A percentile compares a stretch with the other conserved stretches of the same genome.
phyloP scores from a whole-genome alignment of 2,329 filamentous ascomycete genomes.

The Cladophialophora yegresii region DNA sequence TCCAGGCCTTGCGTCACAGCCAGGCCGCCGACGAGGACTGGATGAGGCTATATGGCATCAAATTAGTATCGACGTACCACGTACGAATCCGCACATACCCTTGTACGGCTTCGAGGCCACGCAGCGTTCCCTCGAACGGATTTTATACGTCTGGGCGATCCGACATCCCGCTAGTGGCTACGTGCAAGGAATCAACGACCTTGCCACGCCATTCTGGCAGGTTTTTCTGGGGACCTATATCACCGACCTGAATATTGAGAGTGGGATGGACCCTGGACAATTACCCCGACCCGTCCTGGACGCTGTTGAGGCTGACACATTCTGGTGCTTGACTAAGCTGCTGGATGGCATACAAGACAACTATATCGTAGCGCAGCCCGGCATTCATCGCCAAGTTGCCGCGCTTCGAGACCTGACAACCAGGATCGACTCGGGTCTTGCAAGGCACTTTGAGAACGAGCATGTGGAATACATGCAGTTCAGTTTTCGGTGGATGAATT shows the following conservation, averaged over 20 bases:
- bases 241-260: slow-evolving; percentile 87
- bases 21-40: slow-evolving; percentile 68
- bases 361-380: slow-evolving; percentile 96
- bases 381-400: slow-evolving; percentile 90
- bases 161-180: slow-evolving; percentile 96
- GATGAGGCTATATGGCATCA: slow-evolving; percentile 99
- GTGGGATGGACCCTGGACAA: slow-evolving; percentile 95
- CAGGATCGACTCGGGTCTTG: slow-evolving; percentile 79
- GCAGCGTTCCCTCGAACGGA: slow-evolving; percentile 88
- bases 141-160: slow-evolving; percentile 96
- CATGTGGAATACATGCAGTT: slow-evolving; percentile 99
- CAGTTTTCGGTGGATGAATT: slow-evolving; percentile 99
- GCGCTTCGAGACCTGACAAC: slow-evolving; percentile 86
- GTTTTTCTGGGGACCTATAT: slow-evolving; percentile 95
- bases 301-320: slow-evolving; percentile 94
- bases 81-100: slow-evolving; percentile 93
- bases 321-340: slow-evolving; percentile 97
- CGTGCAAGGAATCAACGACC: slow-evolving; percentile 97
- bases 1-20: slow-evolving; percentile 44
- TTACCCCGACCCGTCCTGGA: slow-evolving; percentile 87
- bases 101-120: slow-evolving; percentile 96
- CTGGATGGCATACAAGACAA: slow-evolving; percentile 99
- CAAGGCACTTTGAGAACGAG: slow-evolving; percentile 85
- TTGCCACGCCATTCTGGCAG: slow-evolving; percentile 97
- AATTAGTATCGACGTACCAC: slow-evolving; percentile 95